These are phyloP conservation scores for Clavulina sp. DNA, from an alignment of 768 basidiomycete species.

Conservation along the genomic window DNA sequence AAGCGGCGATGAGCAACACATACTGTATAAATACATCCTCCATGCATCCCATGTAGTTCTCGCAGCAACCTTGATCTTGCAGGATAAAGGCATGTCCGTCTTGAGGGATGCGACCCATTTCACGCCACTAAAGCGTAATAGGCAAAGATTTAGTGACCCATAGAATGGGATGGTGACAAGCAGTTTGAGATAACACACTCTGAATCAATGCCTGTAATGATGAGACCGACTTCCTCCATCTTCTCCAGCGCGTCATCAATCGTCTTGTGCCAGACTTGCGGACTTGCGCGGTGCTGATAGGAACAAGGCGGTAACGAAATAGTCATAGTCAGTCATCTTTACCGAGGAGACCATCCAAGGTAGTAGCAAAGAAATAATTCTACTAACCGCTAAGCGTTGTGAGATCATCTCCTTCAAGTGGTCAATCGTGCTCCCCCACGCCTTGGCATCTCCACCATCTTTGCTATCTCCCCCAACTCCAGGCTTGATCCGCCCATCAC, in stretches of 20 bases:
- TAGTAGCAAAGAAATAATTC: not conserved
- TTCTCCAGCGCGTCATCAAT: conserved; percentile 69
- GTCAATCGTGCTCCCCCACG: conserved; percentile 55
- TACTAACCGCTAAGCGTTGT: conserved; percentile 8
- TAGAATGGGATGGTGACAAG: not conserved
- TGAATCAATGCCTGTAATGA: conserved; percentile 45
- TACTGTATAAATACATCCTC: conserved; percentile 47
- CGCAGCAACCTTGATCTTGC: conserved; percentile 44
- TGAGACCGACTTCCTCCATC: conserved; percentile 52
- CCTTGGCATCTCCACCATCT: conserved; percentile 58
- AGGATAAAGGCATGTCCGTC: conserved; percentile 47
- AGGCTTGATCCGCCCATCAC: conserved; percentile 30
- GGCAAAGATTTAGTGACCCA: conserved; percentile 1
- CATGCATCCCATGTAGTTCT: conserved; percentile 53
- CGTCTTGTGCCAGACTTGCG: conserved; percentile 32
- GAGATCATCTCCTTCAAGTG: conserved; percentile 28
- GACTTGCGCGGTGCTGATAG: not conserved
- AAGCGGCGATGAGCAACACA: conserved; percentile 15
- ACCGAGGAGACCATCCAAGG: not conserved
- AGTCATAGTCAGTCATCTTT: too few species aligned
- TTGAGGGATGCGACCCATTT: conserved; percentile 63
- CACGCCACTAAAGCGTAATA: conserved; percentile 30
- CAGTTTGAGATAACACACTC: conserved; percentile 29
- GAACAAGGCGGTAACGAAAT: not conserved
- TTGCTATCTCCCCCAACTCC: too few species aligned